These are phyloP conservation scores for Cordia subcordata DNA, from an alignment of 257 asterid genomes.

Conservation along the genomic window DNA sequence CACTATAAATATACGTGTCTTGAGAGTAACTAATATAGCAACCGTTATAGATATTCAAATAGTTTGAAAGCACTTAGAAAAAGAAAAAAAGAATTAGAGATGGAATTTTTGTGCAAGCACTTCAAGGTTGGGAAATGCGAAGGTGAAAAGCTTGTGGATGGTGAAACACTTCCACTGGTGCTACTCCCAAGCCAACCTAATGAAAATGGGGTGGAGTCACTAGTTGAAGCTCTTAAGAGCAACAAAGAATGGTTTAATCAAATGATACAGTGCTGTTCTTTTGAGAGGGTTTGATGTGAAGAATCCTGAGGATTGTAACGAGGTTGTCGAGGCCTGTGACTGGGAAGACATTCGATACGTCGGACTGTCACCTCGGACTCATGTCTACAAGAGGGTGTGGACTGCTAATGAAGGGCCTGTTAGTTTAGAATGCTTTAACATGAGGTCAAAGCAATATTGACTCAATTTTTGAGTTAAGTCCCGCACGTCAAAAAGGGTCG, in stretches of 20 bases:
- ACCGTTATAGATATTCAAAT: too few species aligned
- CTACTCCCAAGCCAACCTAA: slow-evolving; percentile 30
- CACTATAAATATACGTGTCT: too few species aligned
- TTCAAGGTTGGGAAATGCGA: slow-evolving; percentile 85
- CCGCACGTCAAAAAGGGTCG: too few species aligned
- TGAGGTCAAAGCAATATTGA: too few species aligned
- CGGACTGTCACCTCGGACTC: slow-evolving; percentile 85
- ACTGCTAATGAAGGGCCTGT: slow-evolving; percentile 93
- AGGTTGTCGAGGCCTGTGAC: slow-evolving; percentile 53
- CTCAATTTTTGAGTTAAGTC: too few species aligned
- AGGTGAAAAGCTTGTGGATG: slow-evolving; percentile 68
- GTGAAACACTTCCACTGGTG: slow-evolving; percentile 72
- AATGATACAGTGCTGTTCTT: slow-evolving; percentile 71
- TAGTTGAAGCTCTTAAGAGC: slow-evolving; percentile 31
- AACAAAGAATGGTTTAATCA: slow-evolving; percentile 78
- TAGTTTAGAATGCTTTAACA: too few species aligned
- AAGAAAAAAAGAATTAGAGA: slow-evolving; percentile 3
- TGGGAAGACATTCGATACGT: slow-evolving; percentile 85
- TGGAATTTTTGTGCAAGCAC: slow-evolving; percentile 58
- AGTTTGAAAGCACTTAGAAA: too few species aligned
- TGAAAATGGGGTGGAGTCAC: slow-evolving; percentile 24
- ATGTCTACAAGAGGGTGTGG: slow-evolving; percentile 68
- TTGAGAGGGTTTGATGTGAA: slow-evolving; percentile 61
- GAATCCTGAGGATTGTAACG: slow-evolving; percentile 60
- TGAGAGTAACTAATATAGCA: too few species aligned